phyloP scores from a whole-genome alignment of 257 asterid genomes.

The Salvia rosmarinus region DNA sequence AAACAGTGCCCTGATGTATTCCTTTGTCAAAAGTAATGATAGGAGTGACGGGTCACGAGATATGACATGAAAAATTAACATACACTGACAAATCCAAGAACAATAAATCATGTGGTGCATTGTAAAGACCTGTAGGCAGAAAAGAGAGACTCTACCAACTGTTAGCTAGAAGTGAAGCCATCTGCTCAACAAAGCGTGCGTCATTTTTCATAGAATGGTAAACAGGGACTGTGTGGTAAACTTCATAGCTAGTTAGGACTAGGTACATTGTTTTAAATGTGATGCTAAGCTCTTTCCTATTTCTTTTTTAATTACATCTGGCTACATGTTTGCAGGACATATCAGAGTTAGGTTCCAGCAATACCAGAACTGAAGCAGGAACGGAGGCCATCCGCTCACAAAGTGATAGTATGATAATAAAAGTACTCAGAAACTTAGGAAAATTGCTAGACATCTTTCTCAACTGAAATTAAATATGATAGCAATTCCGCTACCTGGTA shows the following conservation, averaged over 20 bases:
- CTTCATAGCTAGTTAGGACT: slow-evolving; percentile 15
- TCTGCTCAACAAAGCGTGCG: slow-evolving; percentile 6
- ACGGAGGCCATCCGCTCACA: neutral
- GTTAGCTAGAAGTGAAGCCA: neutral
- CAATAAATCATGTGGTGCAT: slow-evolving; percentile 2
- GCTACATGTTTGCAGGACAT: neutral
- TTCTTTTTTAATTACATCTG: neutral
- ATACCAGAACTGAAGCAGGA: slow-evolving; percentile 28
- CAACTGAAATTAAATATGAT: slow-evolving; percentile 30
- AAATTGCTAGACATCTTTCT: slow-evolving; percentile 10
- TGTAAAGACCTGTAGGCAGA: neutral
- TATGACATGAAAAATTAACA: neutral
- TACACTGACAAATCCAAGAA: slow-evolving; percentile 14
- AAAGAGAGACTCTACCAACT: slow-evolving; percentile 7
- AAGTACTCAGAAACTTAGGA: slow-evolving; percentile 2
- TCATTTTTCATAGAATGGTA: slow-evolving; percentile 3
- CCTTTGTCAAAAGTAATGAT: neutral
- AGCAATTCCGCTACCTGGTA: slow-evolving; percentile 69
- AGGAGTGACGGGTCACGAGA: neutral
- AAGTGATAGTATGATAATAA: slow-evolving; percentile 2
- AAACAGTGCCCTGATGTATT: slow-evolving; percentile 11
- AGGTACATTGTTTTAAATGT: slow-evolving; percentile 22
- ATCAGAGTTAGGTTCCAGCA: slow-evolving; percentile 17
- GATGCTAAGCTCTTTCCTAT: slow-evolving; percentile 9
- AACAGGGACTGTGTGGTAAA: neutral